Evolutionary conservation across 2,329 filamentous ascomycete genomes (phyloP).

Genomic region (Corinectria fuckeliana): DNA sequence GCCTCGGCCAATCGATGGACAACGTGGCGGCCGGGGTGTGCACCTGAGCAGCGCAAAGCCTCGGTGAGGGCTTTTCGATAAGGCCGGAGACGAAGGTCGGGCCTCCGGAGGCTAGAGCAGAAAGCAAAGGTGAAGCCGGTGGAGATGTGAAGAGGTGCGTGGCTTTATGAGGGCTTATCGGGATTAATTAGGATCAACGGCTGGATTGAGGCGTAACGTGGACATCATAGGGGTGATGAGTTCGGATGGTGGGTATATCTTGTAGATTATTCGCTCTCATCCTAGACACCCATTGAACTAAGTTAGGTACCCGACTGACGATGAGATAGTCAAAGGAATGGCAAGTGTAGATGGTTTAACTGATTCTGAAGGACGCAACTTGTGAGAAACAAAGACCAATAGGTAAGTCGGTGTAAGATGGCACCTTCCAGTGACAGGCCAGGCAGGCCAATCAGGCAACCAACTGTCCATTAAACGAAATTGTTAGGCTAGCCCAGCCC

Average conservation of each 20-base stretch:
- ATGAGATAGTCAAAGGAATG: not conserved
- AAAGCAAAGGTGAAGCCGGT: not conserved
- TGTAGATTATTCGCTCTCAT: too few species aligned
- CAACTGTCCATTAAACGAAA: conserved; percentile 17
- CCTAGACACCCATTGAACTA: too few species aligned
- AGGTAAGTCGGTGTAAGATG: not conserved
- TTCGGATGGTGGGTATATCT: not conserved
- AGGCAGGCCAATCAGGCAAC: conserved; percentile 24
- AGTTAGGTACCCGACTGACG: too few species aligned
- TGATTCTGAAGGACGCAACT: not conserved
- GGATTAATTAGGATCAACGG: not conserved
- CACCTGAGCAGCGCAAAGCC: conserved; percentile 1
- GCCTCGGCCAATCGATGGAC: conserved; percentile 40
- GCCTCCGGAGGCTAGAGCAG: not conserved
- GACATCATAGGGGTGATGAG: not conserved
- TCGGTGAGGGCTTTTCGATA: conserved; percentile 27
- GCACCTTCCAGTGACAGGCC: too few species aligned
- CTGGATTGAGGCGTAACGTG: conserved; percentile 4
- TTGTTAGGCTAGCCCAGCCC: conserved; percentile 17
- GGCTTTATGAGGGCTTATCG: not conserved
- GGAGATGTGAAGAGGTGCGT: not conserved
- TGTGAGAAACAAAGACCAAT: not conserved
- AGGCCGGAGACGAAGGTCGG: conserved; percentile 11
- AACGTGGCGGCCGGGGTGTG: conserved; percentile 36
- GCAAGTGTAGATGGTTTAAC: not conserved